Percentiles rank a stretch among this genome's conserved stretches.
Evolutionary conservation across 192 early-diverging fungal genomes (phyloP).

Genomic region (Paraglomus occultum): DNA sequence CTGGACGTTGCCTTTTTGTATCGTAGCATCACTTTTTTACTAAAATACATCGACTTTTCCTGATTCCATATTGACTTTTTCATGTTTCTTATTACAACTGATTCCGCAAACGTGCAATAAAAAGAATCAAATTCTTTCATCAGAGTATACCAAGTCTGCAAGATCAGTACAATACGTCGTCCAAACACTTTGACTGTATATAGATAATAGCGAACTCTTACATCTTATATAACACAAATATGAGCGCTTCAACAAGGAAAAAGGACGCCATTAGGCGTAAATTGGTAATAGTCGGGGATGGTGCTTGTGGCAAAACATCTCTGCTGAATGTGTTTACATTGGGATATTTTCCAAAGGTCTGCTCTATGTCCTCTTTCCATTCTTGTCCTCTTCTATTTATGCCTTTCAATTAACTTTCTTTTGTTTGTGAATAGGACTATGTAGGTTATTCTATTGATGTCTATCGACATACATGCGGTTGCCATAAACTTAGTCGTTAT

Average conservation of each 20-base stretch:
- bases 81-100: too few species aligned
- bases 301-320: slow-evolving; percentile 81
- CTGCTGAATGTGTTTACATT: slow-evolving; percentile 74
- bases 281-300: slow-evolving; percentile 86
- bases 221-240: too few species aligned
- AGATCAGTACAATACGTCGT: too few species aligned
- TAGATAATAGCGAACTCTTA: too few species aligned
- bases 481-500: background rate
- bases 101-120: too few species aligned
- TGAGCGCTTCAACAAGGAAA: slow-evolving; percentile 30
- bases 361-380: slow-evolving; percentile 18
- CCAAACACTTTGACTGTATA: too few species aligned
- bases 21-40: too few species aligned
- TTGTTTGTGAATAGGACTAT: background rate
- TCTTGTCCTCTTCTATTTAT: background rate
- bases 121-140: too few species aligned
- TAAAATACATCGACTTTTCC: too few species aligned
- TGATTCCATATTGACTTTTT: too few species aligned
- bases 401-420: background rate
- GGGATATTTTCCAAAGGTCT: slow-evolving; percentile 81
- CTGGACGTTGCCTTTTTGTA: too few species aligned
- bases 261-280: slow-evolving; percentile 68
- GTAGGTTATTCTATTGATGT: background rate
- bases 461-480: background rate
- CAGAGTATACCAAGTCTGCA: too few species aligned